Evolutionary conservation across 129 eudicot species (phyloP).

Genomic region (Glebionis coronaria): DNA sequence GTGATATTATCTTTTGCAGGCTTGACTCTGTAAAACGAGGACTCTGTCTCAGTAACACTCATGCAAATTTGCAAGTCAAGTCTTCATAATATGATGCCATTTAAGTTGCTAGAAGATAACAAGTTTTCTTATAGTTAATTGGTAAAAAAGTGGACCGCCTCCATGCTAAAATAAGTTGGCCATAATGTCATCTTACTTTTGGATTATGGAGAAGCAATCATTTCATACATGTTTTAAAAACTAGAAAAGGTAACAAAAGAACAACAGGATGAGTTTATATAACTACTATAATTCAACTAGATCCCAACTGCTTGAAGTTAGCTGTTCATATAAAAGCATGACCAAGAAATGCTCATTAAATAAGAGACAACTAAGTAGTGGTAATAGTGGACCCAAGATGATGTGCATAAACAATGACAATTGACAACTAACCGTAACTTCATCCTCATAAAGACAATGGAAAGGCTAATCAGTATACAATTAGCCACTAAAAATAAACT

Average conservation of each 20-base stretch:
- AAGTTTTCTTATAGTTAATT: constrained; percentile 1
- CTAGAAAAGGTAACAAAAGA: too few relatives aligned
- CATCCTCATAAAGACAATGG: constrained; percentile 31
- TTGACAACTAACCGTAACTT: constrained; percentile 9
- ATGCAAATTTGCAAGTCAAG: constrained; percentile 10
- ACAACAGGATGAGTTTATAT: too few relatives aligned
- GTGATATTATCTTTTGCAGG: neutral
- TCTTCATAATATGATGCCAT: constrained; percentile 12
- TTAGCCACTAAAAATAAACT: neutral
- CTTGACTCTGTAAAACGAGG: neutral
- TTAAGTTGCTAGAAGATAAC: constrained; percentile 17
- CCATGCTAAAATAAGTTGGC: constrained; percentile 10
- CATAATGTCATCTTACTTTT: constrained; percentile 12
- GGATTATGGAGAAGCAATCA: constrained; percentile 1
- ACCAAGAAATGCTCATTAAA: constrained; percentile 9
- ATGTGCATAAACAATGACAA: constrained; percentile 24
- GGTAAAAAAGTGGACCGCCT: neutral
- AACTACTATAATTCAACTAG: constrained; percentile 10
- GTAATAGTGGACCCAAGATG: constrained; percentile 20
- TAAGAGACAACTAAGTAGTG: constrained; percentile 17
- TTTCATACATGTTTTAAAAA: too few relatives aligned
- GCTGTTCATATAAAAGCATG: constrained; percentile 11
- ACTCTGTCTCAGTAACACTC: neutral
- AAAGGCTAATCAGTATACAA: constrained; percentile 10
- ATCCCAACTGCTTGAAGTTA: constrained; percentile 9